Evolutionary conservation across 2,329 filamentous ascomycete genomes (phyloP).

Genomic region (Pyrenophora graminea): DNA sequence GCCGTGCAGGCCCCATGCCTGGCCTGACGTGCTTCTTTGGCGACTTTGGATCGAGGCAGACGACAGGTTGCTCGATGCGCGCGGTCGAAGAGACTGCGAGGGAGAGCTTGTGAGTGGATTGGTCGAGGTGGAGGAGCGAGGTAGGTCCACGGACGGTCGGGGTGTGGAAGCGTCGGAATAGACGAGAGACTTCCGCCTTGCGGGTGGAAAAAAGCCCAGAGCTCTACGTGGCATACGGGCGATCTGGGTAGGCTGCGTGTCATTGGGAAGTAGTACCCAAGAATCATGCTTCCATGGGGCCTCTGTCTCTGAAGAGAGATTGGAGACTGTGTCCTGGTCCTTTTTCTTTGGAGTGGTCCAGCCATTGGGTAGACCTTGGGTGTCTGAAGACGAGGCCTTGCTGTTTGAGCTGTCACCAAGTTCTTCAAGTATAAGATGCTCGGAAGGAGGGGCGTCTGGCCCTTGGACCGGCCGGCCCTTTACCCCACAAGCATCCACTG

Average conservation of each 20-base stretch:
- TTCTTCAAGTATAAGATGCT: slow-evolving; percentile 44
- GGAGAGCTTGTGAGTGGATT: slow-evolving; percentile 38
- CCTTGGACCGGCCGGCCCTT: slow-evolving; percentile 67
- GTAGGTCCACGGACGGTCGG: slow-evolving; percentile 65
- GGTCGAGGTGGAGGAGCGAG: slow-evolving; percentile 51
- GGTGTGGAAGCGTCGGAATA: slow-evolving; percentile 69
- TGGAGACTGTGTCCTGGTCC: slow-evolving; percentile 36
- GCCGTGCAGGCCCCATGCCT: slow-evolving; percentile 66
- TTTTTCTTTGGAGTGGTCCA: slow-evolving; percentile 45
- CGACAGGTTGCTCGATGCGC: slow-evolving; percentile 45
- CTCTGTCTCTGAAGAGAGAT: slow-evolving; percentile 52
- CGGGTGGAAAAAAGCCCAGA: slow-evolving; percentile 89
- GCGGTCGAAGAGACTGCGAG: slow-evolving; percentile 45
- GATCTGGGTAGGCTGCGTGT: slow-evolving; percentile 76
- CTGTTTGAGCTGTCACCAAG: slow-evolving; percentile 27
- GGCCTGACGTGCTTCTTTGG: slow-evolving; percentile 45
- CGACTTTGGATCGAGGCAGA: slow-evolving; percentile 44
- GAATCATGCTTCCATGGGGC: slow-evolving; percentile 82
- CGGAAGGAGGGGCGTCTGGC: slow-evolving; percentile 43
- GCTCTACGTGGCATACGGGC: slow-evolving; percentile 78
- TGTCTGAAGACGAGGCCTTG: slow-evolving; percentile 21
- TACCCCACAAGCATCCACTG: slow-evolving; percentile 85
- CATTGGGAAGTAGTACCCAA: slow-evolving; percentile 81
- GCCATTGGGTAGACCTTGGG: slow-evolving; percentile 40
- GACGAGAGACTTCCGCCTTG: slow-evolving; percentile 81